These are phyloP conservation scores for Castanopsis chinensis DNA, from an alignment of 306 rosid species.

Conservation along the genomic window DNA sequence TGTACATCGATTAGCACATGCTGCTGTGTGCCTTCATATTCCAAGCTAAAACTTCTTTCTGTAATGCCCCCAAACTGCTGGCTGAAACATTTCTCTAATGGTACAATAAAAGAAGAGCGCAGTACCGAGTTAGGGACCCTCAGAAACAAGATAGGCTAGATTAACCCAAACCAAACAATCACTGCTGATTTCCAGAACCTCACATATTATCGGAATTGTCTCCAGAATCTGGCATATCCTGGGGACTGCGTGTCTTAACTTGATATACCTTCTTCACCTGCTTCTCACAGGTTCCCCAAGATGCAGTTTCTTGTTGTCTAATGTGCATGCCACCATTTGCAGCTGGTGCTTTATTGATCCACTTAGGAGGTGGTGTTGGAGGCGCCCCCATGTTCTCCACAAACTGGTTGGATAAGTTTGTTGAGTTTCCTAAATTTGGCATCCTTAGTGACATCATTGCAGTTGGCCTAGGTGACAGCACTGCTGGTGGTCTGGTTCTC, in stretches of 20 bases:
- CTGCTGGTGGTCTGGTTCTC: constrained; percentile 42
- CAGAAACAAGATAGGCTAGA: constrained; percentile 13
- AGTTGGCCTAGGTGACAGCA: constrained; percentile 33
- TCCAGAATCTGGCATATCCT: constrained; percentile 43
- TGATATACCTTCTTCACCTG: constrained; percentile 64
- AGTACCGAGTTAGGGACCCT: constrained; percentile 3
- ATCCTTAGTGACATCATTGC: constrained; percentile 23
- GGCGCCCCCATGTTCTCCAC: constrained; percentile 46
- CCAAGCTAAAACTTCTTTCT: not conserved
- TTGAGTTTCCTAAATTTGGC: constrained; percentile 43
- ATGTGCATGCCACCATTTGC: constrained; percentile 43
- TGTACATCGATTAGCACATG: not conserved
- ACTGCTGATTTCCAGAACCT: constrained; percentile 37
- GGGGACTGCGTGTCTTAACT: constrained; percentile 48
- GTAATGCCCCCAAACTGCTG: not conserved
- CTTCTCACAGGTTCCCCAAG: constrained; percentile 54
- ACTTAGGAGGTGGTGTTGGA: constrained; percentile 83
- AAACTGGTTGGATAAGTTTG: constrained; percentile 39
- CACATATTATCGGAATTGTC: constrained; percentile 40
- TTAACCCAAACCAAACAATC: constrained; percentile 28
- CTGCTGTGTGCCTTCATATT: not conserved
- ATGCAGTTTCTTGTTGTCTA: constrained; percentile 53
- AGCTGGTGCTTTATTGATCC: constrained; percentile 60
- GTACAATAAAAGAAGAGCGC: not conserved
- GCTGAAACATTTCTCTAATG: not conserved